These are phyloP conservation scores for Malus hybrid DNA, from an alignment of 331 rosid species.

Conservation along the genomic window DNA sequence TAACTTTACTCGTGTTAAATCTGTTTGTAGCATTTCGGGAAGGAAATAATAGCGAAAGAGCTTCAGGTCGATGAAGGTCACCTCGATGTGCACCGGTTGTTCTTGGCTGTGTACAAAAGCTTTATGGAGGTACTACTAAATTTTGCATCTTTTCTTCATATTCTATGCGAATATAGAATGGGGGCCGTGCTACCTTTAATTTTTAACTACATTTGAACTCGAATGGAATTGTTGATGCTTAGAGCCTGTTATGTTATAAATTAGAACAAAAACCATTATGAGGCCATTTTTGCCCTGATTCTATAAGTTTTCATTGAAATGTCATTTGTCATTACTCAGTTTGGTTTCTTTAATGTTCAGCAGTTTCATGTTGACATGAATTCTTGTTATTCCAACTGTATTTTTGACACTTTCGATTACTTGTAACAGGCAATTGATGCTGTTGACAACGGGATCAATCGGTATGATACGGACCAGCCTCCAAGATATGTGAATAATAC, in stretches of 20 bases:
- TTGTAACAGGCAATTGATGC: constrained; percentile 82
- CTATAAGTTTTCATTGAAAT: neutral
- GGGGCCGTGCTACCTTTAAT: neutral
- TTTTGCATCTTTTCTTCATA: neutral
- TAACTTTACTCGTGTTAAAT: neutral
- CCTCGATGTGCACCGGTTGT: constrained; percentile 59
- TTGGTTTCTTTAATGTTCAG: neutral
- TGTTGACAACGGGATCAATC: constrained; percentile 80
- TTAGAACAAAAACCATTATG: neutral
- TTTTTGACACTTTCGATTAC: constrained; percentile 13
- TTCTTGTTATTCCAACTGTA: neutral
- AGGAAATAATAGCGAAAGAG: constrained; percentile 83
- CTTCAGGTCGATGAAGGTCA: constrained; percentile 69
- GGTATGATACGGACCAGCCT: constrained; percentile 71
- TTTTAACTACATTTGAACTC: neutral
- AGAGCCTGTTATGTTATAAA: neutral
- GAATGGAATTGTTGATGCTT: neutral
- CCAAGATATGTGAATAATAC: constrained; percentile 85
- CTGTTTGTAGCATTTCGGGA: constrained; percentile 65
- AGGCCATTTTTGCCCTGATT: neutral
- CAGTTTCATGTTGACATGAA: neutral
- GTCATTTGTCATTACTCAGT: neutral
- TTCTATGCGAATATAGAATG: neutral
- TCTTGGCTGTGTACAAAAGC: constrained; percentile 83
- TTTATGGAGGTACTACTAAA: constrained; percentile 70